phyloP scores from a whole-genome alignment of 2,329 filamentous ascomycete species.

The Aspergillus vadensis region DNA sequence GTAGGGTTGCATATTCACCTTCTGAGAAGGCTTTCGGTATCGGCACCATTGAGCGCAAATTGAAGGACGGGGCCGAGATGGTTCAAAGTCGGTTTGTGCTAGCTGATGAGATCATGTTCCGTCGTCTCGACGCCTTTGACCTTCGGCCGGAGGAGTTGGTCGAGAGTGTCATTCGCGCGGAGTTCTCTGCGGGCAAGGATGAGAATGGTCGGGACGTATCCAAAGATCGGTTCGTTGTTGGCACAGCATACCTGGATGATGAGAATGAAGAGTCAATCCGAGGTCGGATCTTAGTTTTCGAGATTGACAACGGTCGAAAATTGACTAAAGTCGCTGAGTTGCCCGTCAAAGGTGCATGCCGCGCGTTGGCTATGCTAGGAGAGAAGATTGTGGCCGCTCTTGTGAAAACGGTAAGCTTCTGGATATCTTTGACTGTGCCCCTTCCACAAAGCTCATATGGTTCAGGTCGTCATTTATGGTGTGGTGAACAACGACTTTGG shows the following conservation, averaged over 20 bases:
- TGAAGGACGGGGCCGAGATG: slow-evolving; percentile 71
- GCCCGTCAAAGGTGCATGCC: slow-evolving; percentile 75
- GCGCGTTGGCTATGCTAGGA: slow-evolving; percentile 72
- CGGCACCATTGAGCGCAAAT: slow-evolving; percentile 76
- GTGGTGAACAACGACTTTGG: slow-evolving; percentile 43
- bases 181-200: slow-evolving; percentile 64
- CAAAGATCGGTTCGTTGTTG: slow-evolving; percentile 82
- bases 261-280: slow-evolving; percentile 58
- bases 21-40: slow-evolving; percentile 79
- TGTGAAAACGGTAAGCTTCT: slow-evolving; percentile 72
- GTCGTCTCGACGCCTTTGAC: slow-evolving; percentile 70
- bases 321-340: slow-evolving; percentile 72
- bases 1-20: slow-evolving; percentile 82
- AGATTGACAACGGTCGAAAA: slow-evolving; percentile 69
- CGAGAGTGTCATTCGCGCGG: slow-evolving; percentile 78
- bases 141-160: slow-evolving; percentile 73
- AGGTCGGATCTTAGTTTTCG: slow-evolving; percentile 82
- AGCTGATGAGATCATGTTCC: slow-evolving; percentile 87
- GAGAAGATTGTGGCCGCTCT: slow-evolving; percentile 81
- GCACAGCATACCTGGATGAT: slow-evolving; percentile 75
- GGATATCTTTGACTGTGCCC: neutral
- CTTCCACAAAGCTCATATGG: slow-evolving; percentile 1
- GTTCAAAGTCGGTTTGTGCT: slow-evolving; percentile 81
- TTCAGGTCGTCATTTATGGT: slow-evolving; percentile 61
- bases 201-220: slow-evolving; percentile 53